Conservation (phyloP, 1,139 yeast species). For the Eremothecium cymbalariae region DNA sequence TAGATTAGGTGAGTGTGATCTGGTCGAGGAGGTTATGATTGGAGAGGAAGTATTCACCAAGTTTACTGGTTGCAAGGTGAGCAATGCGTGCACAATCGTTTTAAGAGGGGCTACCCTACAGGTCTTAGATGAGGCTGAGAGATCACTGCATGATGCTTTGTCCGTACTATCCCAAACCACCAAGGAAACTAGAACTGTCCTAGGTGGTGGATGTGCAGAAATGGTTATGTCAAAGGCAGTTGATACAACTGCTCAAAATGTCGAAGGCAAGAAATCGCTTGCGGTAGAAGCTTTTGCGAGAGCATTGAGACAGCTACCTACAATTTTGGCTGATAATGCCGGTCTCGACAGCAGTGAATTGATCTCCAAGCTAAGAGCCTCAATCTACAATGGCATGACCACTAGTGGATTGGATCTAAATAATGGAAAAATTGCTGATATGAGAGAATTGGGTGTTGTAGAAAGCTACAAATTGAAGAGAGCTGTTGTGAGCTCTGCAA, state of each 20-base stretch:
- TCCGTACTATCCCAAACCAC: constrained; percentile 95
- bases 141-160: constrained; percentile 94
- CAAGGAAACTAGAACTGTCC: constrained; percentile 83
- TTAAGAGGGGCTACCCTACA: constrained; percentile 96
- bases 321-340: constrained; percentile 92
- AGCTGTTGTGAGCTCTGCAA: constrained; percentile 93
- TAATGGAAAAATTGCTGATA: constrained; percentile 78
- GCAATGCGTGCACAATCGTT: constrained; percentile 94
- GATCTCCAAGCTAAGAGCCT: constrained; percentile 82
- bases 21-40: constrained; percentile 82
- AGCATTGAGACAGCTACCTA: constrained; percentile 91
- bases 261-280: constrained; percentile 84
- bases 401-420: constrained; percentile 87
- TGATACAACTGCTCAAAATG: constrained; percentile 89
- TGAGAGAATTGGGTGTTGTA: constrained; percentile 88
- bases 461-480: constrained; percentile 86
- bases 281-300: constrained; percentile 94
- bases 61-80: constrained; percentile 90
- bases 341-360: constrained; percentile 93
- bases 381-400: constrained; percentile 86
- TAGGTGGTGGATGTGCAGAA: constrained; percentile 98
- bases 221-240: constrained; percentile 98
- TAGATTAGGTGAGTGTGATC: constrained; percentile 79
- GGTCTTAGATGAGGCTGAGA: constrained; percentile 92
- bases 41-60: constrained; percentile 82